phyloP scores from a whole-genome alignment of 345 rosid genomes.

The Atalantia buxifolia region DNA sequence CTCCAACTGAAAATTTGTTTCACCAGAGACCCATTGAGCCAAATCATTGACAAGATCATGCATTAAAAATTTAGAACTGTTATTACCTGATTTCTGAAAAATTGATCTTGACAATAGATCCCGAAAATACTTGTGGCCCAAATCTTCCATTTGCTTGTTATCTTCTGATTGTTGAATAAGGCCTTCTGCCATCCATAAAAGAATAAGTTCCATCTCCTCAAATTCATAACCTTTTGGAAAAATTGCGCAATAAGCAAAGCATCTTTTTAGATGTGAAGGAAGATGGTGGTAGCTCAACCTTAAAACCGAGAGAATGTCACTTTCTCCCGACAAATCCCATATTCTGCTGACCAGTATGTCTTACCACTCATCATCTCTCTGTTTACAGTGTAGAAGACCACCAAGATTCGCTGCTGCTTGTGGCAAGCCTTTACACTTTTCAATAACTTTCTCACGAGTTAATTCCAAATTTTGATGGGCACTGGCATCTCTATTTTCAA shows the following conservation, averaged over 20 bases:
- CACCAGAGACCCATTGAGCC: neutral
- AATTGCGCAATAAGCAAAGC: constrained; percentile 24
- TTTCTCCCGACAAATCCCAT: neutral
- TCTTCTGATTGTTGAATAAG: neutral
- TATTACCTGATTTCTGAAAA: neutral
- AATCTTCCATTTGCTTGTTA: neutral
- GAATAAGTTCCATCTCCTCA: neutral
- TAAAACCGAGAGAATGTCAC: neutral
- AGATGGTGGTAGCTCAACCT: constrained; percentile 3
- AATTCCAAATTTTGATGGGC: neutral
- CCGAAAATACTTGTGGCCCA: neutral
- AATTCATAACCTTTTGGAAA: neutral
- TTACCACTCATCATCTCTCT: neutral
- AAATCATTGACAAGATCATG: constrained; percentile 20
- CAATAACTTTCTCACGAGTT: neutral
- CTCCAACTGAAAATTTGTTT: neutral
- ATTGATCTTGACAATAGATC: constrained; percentile 6
- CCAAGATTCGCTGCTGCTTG: neutral
- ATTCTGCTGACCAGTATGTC: neutral
- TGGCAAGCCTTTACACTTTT: neutral
- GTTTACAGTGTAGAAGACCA: neutral
- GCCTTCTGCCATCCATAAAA: constrained; percentile 24
- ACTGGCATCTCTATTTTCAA: neutral
- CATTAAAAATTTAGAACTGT: neutral
- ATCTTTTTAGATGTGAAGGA: constrained; percentile 23